A percentile compares a stretch with the other conserved stretches of the same genome.
Conservation (phyloP, 2,329 filamentous ascomycete species). For the Diaporthe aspalathi region DNA sequence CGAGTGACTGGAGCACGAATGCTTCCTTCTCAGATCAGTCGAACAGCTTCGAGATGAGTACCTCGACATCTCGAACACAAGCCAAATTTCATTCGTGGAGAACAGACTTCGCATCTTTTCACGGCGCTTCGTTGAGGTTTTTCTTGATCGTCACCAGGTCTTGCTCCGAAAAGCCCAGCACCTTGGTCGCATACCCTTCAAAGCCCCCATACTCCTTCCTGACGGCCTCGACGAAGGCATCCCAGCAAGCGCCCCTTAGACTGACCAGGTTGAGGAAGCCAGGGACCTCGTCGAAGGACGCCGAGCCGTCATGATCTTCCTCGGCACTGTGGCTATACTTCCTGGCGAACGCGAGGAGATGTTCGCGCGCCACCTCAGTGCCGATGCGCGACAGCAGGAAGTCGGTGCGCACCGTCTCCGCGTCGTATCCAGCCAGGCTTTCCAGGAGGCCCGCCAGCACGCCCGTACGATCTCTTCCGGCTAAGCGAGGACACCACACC, state of each 20-base stretch:
- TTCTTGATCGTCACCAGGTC: conserved; percentile 60
- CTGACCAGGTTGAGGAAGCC: conserved; percentile 62
- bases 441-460: conserved; percentile 63
- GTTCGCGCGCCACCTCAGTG: conserved; percentile 61
- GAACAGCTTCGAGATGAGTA: no score
- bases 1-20: neutral
- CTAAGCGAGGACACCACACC: conserved; percentile 45
- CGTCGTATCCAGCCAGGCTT: conserved; percentile 59
- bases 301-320: conserved; percentile 48
- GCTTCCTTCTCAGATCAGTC: neutral
- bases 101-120: neutral
- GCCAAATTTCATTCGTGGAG: no score
- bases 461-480: conserved; percentile 66
- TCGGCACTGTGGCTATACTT: conserved; percentile 30
- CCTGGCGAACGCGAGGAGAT: conserved; percentile 57
- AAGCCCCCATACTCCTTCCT: conserved; percentile 60
- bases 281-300: conserved; percentile 49
- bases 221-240: conserved; percentile 58
- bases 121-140: conserved; percentile 52
- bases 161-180: conserved; percentile 58
- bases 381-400: conserved; percentile 67
- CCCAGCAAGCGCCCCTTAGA: conserved; percentile 57
- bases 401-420: conserved; percentile 58
- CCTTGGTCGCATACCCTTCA: conserved; percentile 58
- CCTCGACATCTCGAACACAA: no score